Evolutionary conservation across 106 monocot genomes (phyloP), one percentile per base, ranked within the genome.

Genomic region (Triglochin maritima): DNA sequence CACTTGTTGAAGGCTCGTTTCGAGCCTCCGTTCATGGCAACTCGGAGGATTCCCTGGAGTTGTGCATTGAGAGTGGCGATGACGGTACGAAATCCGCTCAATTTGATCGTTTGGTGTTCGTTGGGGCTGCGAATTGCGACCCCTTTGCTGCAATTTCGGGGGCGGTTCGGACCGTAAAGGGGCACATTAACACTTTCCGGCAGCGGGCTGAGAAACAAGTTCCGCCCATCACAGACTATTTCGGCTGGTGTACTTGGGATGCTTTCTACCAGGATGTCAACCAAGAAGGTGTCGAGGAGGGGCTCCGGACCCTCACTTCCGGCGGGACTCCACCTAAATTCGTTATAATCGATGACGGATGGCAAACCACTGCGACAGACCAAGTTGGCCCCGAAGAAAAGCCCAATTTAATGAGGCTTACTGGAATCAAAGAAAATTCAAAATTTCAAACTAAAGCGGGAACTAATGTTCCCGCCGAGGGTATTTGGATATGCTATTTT

Each of bases 201-300:
- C 76, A 72, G 55, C 67, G 87, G 17, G 0, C 59, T 3, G 89
- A 87, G 80, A 94, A 94, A 83, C 76, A 53, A 17, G 67, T 85
- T 15, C 94, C 94, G 2, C 78, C 84, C 59, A 81, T 90, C 17
- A 77, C 87, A 0, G 89, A 94, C 72, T 79, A 77, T 76, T 94
- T 89, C 66, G 94, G 94, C 8, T 94, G 94, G 94, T 94, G 94
- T 76, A 90, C 94, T 1, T 94, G 89, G 94, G 94, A 94, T 66
- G 94, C 95, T 0, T 95, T 95, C 80, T 95, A 95, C 73, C 81
- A 83, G 64, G 90, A 87, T 44, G 90, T 95, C 51, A 81, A 81
- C 7, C 90, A 90, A 47, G 85, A 87, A 44, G 95, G 90, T 9
- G 87, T 95, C 54, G 95, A 95, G 71, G 72, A 85, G 16, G 95